Conservation (phyloP, 306 rosid species). For the Phaseolus lunatus region DNA sequence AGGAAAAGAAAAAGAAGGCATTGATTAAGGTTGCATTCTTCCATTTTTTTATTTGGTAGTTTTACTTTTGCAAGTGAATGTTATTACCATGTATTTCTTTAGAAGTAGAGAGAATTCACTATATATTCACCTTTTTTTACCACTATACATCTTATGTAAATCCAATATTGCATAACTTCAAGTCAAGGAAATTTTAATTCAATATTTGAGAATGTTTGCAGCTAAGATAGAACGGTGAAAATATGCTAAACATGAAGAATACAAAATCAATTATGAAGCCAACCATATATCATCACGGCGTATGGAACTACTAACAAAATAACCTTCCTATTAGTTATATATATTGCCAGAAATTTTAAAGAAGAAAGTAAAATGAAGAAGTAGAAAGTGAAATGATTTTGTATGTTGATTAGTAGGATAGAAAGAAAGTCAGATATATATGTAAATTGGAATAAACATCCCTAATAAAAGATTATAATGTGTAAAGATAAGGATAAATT, state of each 20-base stretch:
- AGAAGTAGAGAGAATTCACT: not conserved
- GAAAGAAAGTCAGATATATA: not conserved
- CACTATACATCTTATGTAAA: slow-evolving; percentile 2
- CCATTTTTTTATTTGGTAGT: slow-evolving; percentile 18
- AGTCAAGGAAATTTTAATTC: slow-evolving; percentile 17
- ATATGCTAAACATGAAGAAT: slow-evolving; percentile 29
- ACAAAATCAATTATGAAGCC: not conserved
- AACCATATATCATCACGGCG: slow-evolving; percentile 21
- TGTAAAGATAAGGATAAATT: too few relatives aligned
- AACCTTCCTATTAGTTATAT: slow-evolving; percentile 1
- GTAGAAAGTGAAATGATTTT: not conserved
- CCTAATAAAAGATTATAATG: too few relatives aligned
- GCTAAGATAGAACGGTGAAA: not conserved
- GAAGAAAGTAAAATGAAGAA: not conserved
- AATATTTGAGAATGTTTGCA: not conserved
- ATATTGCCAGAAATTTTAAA: slow-evolving; percentile 4
- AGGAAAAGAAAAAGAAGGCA: slow-evolving; percentile 7
- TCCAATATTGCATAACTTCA: slow-evolving; percentile 19
- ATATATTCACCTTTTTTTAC: slow-evolving; percentile 2
- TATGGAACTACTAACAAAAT: slow-evolving; percentile 11
- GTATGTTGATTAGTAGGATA: not conserved
- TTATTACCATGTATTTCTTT: slow-evolving; percentile 23
- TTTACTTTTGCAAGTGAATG: not conserved
- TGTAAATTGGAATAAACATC: too few relatives aligned
- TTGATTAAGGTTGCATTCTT: slow-evolving; percentile 12